phyloP scores from a whole-genome alignment of 768 basidiomycete species.

The Harrya chromipes region DNA sequence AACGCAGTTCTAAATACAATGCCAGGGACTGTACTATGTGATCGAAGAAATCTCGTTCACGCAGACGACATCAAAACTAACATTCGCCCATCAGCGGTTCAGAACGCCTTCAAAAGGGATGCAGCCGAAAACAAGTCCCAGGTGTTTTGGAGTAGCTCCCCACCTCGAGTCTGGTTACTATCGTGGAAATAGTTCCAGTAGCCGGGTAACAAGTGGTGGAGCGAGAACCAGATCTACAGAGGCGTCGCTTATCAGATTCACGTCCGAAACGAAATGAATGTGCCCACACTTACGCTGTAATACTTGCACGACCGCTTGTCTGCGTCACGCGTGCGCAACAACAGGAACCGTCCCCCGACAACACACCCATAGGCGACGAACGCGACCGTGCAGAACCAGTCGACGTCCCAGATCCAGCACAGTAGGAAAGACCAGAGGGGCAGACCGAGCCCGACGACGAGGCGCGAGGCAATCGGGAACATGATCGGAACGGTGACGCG shows the following conservation, averaged over 20 bases:
- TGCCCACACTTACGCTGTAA: slow-evolving; percentile 32
- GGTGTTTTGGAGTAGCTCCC: slow-evolving; percentile 19
- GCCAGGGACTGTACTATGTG: too few relatives aligned
- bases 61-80: neutral
- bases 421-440: slow-evolving; percentile 38
- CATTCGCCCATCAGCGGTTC: neutral
- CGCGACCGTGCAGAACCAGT: slow-evolving; percentile 18
- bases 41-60: too few relatives aligned
- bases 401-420: slow-evolving; percentile 35
- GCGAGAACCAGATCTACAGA: slow-evolving; percentile 33
- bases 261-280: too few relatives aligned
- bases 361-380: slow-evolving; percentile 33
- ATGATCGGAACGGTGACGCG: slow-evolving; percentile 44
- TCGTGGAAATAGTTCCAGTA: slow-evolving; percentile 36
- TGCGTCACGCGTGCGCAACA: slow-evolving; percentile 23
- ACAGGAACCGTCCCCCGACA: slow-evolving; percentile 35
- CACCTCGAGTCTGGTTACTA: slow-evolving; percentile 4
- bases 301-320: slow-evolving; percentile 37
- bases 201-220: slow-evolving; percentile 34
- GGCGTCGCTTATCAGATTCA: neutral
- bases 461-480: slow-evolving; percentile 36
- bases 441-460: slow-evolving; percentile 33
- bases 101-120: slow-evolving; percentile 5
- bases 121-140: slow-evolving; percentile 20
- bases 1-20: neutral